Evolutionary conservation across 495 filamentous ascomycete species (phyloP).

Genomic region (Oidiodendron maius): DNA sequence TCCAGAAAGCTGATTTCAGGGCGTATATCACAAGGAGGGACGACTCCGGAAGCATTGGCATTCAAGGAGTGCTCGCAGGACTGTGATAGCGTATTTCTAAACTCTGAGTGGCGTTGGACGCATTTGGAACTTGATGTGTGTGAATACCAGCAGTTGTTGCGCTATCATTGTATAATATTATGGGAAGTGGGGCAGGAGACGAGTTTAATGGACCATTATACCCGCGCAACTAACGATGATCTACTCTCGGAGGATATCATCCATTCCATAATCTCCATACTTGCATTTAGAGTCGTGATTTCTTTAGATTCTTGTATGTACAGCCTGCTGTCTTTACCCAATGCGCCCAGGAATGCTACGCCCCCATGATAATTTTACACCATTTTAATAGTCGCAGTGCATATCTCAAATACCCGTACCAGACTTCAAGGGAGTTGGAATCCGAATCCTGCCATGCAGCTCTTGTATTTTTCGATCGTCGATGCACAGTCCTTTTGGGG

Average conservation of each 20-base stretch:
- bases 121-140: no score
- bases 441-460: constrained; percentile 89
- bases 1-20: constrained; percentile 69
- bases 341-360: constrained; percentile 20
- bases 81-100: constrained; percentile 20
- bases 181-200: no score
- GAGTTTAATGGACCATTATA: no score
- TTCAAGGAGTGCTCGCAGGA: constrained; percentile 67
- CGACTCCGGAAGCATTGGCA: constrained; percentile 70
- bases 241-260: no score
- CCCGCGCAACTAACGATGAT: no score
- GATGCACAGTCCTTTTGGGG: constrained; percentile 74
- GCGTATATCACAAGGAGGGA: constrained; percentile 76
- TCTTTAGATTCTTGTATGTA: constrained; percentile 7
- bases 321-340: not conserved
- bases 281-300: constrained; percentile 16
- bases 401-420: no score
- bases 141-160: no score
- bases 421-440: constrained; percentile 60
- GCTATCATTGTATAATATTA: no score
- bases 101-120: no score
- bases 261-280: not conserved
- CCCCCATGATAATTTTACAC: not conserved
- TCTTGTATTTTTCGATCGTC: constrained; percentile 78
- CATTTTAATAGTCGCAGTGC: no score